These are phyloP conservation scores for Capsicum rhomboideum DNA, from an alignment of 257 asterid species.

Conservation along the genomic window DNA sequence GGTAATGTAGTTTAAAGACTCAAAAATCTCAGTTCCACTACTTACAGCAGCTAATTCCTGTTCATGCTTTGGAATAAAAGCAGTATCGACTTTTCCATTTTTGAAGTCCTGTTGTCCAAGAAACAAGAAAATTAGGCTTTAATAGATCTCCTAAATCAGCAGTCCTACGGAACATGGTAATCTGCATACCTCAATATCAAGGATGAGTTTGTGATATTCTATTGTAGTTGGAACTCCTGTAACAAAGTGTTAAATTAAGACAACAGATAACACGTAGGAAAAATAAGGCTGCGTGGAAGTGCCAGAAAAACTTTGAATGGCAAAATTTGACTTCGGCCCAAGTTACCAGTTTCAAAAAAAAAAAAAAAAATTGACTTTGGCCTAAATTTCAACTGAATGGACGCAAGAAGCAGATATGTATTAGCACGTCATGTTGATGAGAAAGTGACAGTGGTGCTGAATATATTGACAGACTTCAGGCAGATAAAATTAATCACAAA, in stretches of 20 bases:
- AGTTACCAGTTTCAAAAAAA: no score
- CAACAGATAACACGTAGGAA: background rate
- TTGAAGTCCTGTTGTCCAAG: constrained; percentile 57
- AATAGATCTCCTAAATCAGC: background rate
- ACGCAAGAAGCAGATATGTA: background rate
- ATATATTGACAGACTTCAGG: background rate
- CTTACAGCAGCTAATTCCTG: constrained; percentile 90
- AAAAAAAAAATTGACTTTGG: no score
- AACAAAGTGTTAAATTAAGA: background rate
- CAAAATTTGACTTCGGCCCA: background rate
- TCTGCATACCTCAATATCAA: constrained; percentile 73
- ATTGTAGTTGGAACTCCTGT: constrained; percentile 95
- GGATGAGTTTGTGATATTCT: constrained; percentile 94
- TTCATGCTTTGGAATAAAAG: constrained; percentile 95
- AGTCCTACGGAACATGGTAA: background rate
- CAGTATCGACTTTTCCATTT: constrained; percentile 86
- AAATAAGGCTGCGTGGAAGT: background rate
- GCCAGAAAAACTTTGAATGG: background rate
- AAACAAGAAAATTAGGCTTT: background rate
- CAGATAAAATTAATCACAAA: background rate
- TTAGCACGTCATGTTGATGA: background rate
- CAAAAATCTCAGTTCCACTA: constrained; percentile 3
- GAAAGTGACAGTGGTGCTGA: background rate
- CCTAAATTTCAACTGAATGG: background rate
- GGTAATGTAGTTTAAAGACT: background rate